phyloP scores from a whole-genome alignment of 192 early-diverging fungal genomes.

The Cetraspora pellucida region DNA sequence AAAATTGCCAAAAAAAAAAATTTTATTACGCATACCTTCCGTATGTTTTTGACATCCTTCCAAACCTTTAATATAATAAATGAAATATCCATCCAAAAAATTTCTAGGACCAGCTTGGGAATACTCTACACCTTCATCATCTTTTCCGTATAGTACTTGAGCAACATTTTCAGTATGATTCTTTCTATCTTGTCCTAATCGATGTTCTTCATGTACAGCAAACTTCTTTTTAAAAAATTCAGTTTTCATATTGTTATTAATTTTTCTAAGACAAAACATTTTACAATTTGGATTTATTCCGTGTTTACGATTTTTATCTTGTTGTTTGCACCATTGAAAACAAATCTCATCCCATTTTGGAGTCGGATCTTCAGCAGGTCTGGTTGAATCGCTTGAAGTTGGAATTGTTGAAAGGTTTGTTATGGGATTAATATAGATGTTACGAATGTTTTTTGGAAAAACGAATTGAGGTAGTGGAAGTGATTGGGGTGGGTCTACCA shows the following conservation, averaged over 20 bases:
- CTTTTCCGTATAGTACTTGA: background rate
- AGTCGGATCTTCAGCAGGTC: background rate
- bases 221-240: background rate
- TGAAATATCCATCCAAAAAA: slow-evolving; percentile 42
- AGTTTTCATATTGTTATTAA: slow-evolving; percentile 9
- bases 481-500: background rate
- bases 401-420: background rate
- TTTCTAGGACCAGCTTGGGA: slow-evolving; percentile 23
- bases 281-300: slow-evolving; percentile 34
- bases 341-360: slow-evolving; percentile 42
- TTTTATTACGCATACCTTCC: slow-evolving; percentile 28
- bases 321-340: slow-evolving; percentile 32
- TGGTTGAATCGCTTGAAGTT: background rate
- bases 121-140: background rate
- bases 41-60: slow-evolving; percentile 36
- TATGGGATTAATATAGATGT: background rate
- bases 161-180: background rate
- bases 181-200: background rate
- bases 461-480: background rate
- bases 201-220: background rate
- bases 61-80: slow-evolving; percentile 34
- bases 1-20: background rate
- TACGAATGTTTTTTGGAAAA: slow-evolving; percentile 11
- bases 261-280: slow-evolving; percentile 45
- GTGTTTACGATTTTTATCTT: slow-evolving; percentile 9